Percentiles rank a stretch among this genome's conserved stretches.
phyloP scores from a whole-genome alignment of 805 yeast genomes.

The Zygotorulaspora danielsina region DNA sequence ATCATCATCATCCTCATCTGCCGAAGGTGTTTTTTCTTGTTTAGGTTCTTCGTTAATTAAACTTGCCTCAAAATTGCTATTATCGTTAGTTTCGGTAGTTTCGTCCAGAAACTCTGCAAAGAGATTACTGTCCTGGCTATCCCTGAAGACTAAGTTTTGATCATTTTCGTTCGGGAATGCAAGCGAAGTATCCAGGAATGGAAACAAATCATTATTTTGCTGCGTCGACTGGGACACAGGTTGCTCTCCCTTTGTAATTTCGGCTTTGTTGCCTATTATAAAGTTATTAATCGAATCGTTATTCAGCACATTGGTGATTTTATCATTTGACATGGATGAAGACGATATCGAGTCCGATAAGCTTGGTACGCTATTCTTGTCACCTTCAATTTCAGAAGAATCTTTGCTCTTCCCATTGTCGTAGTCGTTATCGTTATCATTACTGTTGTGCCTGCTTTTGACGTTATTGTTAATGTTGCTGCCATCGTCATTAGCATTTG shows the following conservation, averaged over 20 bases:
- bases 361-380: conserved; percentile 2
- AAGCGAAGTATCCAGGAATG: conserved; percentile 29
- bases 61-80: conserved; percentile 6
- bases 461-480: conserved; percentile 2
- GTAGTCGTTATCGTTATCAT: background rate
- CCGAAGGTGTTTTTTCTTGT: conserved; percentile 5
- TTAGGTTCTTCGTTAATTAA: conserved; percentile 18
- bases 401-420: too few species aligned
- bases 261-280: conserved; percentile 1
- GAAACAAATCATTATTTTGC: conserved; percentile 8
- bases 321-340: background rate
- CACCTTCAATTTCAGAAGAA: too few species aligned
- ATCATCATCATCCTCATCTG: conserved; percentile 34
- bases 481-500: conserved; percentile 3
- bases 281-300: background rate
- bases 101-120: conserved; percentile 20
- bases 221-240: too few species aligned
- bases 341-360: conserved; percentile 5
- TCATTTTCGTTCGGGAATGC: conserved; percentile 32
- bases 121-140: conserved; percentile 11
- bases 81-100: conserved; percentile 13
- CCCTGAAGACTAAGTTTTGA: conserved; percentile 18
- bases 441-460: conserved; percentile 8
- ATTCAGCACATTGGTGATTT: conserved; percentile 2
- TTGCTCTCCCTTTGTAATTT: background rate